A percentile compares a stretch with the other conserved stretches of the same genome.
These are phyloP conservation scores for Conticribra guillardii DNA, from an alignment of 108 stramenopile genomes.

Conservation along the genomic window DNA sequence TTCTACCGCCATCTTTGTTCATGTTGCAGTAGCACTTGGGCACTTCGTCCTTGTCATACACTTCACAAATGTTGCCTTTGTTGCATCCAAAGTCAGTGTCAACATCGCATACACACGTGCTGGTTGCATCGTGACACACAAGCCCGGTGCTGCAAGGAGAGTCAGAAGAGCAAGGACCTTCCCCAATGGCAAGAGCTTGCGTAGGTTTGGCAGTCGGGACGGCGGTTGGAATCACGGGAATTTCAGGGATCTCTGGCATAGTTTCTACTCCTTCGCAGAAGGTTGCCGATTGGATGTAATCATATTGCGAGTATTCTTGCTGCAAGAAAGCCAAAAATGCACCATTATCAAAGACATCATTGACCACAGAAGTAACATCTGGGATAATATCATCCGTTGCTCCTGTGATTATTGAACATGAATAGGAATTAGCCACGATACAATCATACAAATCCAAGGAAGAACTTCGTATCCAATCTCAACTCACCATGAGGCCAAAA, in stretches of 20 bases:
- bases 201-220: slow-evolving; percentile 20
- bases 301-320: slow-evolving; percentile 24
- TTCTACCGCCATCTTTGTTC: slow-evolving; percentile 15
- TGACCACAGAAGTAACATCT: slow-evolving; percentile 13
- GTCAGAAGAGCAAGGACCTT: slow-evolving; percentile 9
- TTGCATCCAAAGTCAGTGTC: slow-evolving; percentile 24
- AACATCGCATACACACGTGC: slow-evolving; percentile 20
- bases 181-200: slow-evolving; percentile 1
- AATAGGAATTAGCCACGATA: too few relatives aligned
- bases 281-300: slow-evolving; percentile 11
- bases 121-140: neutral
- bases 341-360: slow-evolving; percentile 6
- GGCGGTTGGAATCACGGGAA: slow-evolving; percentile 9
- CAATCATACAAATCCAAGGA: neutral
- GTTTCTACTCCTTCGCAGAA: slow-evolving; percentile 26
- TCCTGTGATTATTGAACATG: neutral
- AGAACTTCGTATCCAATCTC: neutral
- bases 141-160: slow-evolving; percentile 5
- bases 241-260: slow-evolving; percentile 22
- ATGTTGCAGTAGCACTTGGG: slow-evolving; percentile 29
- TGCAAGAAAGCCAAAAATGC: slow-evolving; percentile 14
- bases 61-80: slow-evolving; percentile 10
- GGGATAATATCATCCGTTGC: slow-evolving; percentile 29
- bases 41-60: slow-evolving; percentile 24
- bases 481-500: slow-evolving; percentile 33